Base-by-base conservation (phyloP, 441 rosid species). In the Jatropha podagrica region DNA sequence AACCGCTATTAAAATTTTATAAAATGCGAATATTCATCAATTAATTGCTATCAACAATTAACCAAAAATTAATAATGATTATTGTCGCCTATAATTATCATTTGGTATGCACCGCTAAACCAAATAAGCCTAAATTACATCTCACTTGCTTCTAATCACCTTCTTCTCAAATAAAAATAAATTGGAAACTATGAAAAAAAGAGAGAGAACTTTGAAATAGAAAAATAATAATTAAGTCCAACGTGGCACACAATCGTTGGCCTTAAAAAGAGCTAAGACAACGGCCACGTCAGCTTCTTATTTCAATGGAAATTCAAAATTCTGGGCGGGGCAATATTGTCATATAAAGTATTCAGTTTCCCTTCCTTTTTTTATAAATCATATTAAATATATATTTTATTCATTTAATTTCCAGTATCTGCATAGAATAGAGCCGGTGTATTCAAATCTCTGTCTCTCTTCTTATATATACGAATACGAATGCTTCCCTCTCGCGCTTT, bases 261-360 rank as follows among this genome's bases (percentile, higher is more conserved):
- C 71, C 8, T 58, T 68, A 11, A 32, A 69, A 68, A 14, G 59
- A 32, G 42, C 3, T 6, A 12, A 3, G 23, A 7, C 4, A 27
- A 14, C 58, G 26, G 42, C 18, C 14, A 14, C 2, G 71, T 48
- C 4, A 51, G 1, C 7, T 6, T 27, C 2, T 32, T 27, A 41
- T 15, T 5, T 4, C 11, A n/a, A 32, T 2, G 76, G 62, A 71
- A 76, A 74, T 83, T 81, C 71, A 67, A 78, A 81, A 55, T 17
- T 17, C 23, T 14, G 68, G 54, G 65, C 77, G 74, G 81, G 81
- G 82, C 74, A 81, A 60, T 71, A 51, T 77, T 8, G 84, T 79
- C 79, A 79, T 12, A 40, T 11, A 55, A 51, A 72, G 23, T 26
- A 44, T 59, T 71, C 8, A 58, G n/a, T 70, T 55, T n/a, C 2